Conservation (phyloP, 768 basidiomycete species). For the Amanita thiersii region DNA sequence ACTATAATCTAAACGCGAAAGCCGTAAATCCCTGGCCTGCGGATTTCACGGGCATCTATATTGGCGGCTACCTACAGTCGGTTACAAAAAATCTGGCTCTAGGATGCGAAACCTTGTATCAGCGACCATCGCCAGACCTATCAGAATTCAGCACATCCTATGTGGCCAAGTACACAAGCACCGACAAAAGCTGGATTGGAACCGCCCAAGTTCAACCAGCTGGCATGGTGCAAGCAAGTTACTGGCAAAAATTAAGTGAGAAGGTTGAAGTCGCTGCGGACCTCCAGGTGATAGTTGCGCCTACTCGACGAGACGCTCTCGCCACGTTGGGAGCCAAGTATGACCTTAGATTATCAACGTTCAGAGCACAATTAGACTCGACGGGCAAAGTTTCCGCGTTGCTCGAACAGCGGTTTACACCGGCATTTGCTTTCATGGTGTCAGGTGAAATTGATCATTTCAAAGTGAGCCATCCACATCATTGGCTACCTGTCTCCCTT, state of each 20-base stretch:
- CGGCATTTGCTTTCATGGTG: conserved; percentile 89
- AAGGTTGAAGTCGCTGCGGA: conserved; percentile 98
- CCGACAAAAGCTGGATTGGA: conserved; percentile 82
- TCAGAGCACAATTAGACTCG: conserved; percentile 91
- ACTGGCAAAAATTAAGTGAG: conserved; percentile 93
- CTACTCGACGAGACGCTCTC: conserved; percentile 79
- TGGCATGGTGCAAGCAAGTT: conserved; percentile 84
- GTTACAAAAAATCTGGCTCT: conserved; percentile 84
- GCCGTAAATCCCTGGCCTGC: conserved; percentile 85
- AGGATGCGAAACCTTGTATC: conserved; percentile 79
- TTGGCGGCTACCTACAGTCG: conserved; percentile 90
- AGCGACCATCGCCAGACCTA: conserved; percentile 66
- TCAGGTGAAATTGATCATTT: conserved; percentile 98
- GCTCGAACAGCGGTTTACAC: conserved; percentile 93
- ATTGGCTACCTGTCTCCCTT: conserved; percentile 2
- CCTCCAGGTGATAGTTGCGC: conserved; percentile 72
- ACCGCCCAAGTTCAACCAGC: conserved; percentile 81
- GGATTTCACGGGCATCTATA: conserved; percentile 86
- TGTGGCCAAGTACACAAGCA: conserved; percentile 69
- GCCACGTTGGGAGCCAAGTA: conserved; percentile 96
- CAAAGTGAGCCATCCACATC: conserved; percentile 51
- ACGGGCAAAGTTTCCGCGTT: conserved; percentile 92
- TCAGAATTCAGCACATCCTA: conserved; percentile 69
- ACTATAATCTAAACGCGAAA: conserved; percentile 82
- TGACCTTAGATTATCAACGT: conserved; percentile 88